Evolutionary conservation across 2,329 filamentous ascomycete species (phyloP).

Genomic region (Monilinia vaccinii-corymbosi): DNA sequence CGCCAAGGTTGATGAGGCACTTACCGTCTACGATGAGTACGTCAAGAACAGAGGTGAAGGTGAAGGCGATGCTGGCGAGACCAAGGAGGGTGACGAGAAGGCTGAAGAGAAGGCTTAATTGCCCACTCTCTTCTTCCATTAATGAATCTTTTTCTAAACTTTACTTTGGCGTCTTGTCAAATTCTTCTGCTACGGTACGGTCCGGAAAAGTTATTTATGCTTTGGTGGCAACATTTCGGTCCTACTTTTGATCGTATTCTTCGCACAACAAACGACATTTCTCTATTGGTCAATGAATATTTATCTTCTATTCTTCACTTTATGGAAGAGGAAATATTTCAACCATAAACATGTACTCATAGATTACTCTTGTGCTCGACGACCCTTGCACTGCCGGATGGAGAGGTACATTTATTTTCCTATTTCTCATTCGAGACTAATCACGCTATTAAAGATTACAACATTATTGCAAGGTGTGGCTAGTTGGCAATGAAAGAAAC

Average conservation of each 20-base stretch:
- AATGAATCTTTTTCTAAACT: slow-evolving; percentile 17
- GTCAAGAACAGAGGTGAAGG: slow-evolving; percentile 54
- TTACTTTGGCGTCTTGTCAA: slow-evolving; percentile 26
- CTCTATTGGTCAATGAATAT: slow-evolving; percentile 15
- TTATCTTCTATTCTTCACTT: slow-evolving; percentile 17
- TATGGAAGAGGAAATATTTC: slow-evolving; percentile 15
- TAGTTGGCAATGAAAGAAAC: background rate
- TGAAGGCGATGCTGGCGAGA: slow-evolving; percentile 31
- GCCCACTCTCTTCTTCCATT: slow-evolving; percentile 25
- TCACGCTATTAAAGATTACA: background rate
- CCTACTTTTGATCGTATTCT: slow-evolving; percentile 14
- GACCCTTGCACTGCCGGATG: slow-evolving; percentile 3
- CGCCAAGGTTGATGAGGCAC: slow-evolving; percentile 93
- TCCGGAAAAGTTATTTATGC: slow-evolving; percentile 29
- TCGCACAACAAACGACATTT: slow-evolving; percentile 10
- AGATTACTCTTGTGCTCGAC: slow-evolving; percentile 20
- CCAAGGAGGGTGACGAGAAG: slow-evolving; percentile 40
- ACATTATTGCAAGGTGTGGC: slow-evolving; percentile 7
- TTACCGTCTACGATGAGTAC: slow-evolving; percentile 97
- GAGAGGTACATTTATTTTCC: slow-evolving; percentile 3
- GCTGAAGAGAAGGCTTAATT: slow-evolving; percentile 44
- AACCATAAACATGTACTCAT: slow-evolving; percentile 24
- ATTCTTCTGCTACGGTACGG: slow-evolving; percentile 23
- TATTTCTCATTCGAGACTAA: background rate
- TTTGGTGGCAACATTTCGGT: slow-evolving; percentile 18